A percentile compares a stretch with the other conserved stretches of the same genome.
Conservation (phyloP, 768 basidiomycete genomes). For the Mycena filopes region DNA sequence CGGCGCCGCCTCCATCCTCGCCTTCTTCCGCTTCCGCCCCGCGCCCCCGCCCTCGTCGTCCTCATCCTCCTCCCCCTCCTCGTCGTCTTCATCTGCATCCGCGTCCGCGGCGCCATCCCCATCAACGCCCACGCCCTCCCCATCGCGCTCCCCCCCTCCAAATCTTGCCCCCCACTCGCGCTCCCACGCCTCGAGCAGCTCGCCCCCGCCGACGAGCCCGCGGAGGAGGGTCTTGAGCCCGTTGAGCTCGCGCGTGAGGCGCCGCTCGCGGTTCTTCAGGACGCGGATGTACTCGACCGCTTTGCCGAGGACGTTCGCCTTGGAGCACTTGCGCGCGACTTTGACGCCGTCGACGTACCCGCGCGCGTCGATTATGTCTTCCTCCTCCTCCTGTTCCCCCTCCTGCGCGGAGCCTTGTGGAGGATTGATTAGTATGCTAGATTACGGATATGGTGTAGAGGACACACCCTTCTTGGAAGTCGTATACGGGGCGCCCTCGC, state of each 20-base stretch:
- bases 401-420: too few species aligned
- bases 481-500: conserved; percentile 44
- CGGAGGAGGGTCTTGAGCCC: conserved; percentile 76
- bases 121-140: conserved; percentile 66
- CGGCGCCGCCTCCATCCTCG: conserved; percentile 60
- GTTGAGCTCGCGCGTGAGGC: conserved; percentile 79
- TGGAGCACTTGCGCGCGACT: conserved; percentile 90
- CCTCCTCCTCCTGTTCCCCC: conserved; percentile 47
- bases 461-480: conserved; percentile 12
- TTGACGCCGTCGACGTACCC: conserved; percentile 94
- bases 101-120: conserved; percentile 60
- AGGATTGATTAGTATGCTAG: too few species aligned
- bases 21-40: conserved; percentile 70
- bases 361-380: conserved; percentile 79
- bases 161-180: conserved; percentile 76
- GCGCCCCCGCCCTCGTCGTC: conserved; percentile 61
- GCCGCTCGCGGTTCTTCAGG: conserved; percentile 78
- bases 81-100: conserved; percentile 67
- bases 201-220: conserved; percentile 80
- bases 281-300: conserved; percentile 94
- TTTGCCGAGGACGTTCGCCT: conserved; percentile 90
- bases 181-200: conserved; percentile 80
- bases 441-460: too few species aligned
- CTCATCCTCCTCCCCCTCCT: conserved; percentile 66
- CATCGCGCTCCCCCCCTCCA: conserved; percentile 81